Evolutionary conservation across 352 stramenopile genomes (phyloP).

Genomic region (Aphanomyces astaci): DNA sequence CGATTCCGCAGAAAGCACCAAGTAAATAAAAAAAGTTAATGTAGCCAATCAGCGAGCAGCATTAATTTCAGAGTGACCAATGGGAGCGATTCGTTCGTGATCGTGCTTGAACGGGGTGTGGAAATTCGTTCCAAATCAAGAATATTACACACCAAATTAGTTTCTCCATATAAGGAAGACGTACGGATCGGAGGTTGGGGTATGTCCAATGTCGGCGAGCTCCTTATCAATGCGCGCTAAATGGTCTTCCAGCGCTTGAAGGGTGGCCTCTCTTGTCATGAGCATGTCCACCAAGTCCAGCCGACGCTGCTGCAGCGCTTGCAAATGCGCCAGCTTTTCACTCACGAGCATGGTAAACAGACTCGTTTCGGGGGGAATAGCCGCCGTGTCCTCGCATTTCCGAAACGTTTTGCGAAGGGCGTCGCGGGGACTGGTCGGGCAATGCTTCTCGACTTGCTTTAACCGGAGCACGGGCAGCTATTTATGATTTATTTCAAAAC

Average conservation of each 20-base stretch:
- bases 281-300: slow-evolving; percentile 16
- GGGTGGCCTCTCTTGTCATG: not conserved
- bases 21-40: no score
- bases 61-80: no score
- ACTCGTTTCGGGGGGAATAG: not conserved
- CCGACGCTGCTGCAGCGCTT: slow-evolving; percentile 1
- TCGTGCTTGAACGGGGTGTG: no score
- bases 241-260: slow-evolving; percentile 8
- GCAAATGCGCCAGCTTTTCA: slow-evolving; percentile 13
- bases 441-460: not conserved
- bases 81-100: not conserved
- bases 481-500: not conserved
- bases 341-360: slow-evolving; percentile 7
- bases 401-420: slow-evolving; percentile 13
- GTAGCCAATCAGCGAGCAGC: no score
- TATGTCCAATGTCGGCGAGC: not conserved
- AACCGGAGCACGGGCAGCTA: slow-evolving; percentile 11
- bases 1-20: no score
- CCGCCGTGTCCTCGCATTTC: not conserved
- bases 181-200: not conserved
- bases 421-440: slow-evolving; percentile 28
- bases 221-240: not conserved
- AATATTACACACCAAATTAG: no score
- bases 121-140: no score
- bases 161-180: no score